phyloP scores from a whole-genome alignment of 805 yeast species.

The Sugiyamaella smithiae region DNA sequence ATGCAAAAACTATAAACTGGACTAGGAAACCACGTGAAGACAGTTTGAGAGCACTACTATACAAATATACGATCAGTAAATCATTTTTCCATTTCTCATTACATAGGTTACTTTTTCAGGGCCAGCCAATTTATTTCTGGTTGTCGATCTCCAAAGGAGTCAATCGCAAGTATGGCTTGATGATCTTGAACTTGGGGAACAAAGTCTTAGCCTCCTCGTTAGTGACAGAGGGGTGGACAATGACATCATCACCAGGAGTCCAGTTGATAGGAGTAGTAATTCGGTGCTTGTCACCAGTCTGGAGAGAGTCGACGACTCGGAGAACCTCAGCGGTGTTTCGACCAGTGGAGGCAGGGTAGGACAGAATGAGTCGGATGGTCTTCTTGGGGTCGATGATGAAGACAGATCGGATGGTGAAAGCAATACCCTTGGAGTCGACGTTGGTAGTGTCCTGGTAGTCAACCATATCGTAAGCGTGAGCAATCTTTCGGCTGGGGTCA shows the following conservation, averaged over 20 bases:
- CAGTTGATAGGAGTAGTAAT: slow-evolving; percentile 93
- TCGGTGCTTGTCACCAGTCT: slow-evolving; percentile 81
- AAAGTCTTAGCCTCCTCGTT: slow-evolving; percentile 80
- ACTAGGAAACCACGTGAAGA: no score
- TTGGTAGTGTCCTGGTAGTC: slow-evolving; percentile 83
- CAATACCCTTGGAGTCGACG: slow-evolving; percentile 67
- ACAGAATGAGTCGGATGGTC: slow-evolving; percentile 80
- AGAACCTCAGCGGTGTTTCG: slow-evolving; percentile 93
- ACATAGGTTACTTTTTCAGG: no score
- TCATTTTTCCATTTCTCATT: no score
- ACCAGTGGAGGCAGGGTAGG: slow-evolving; percentile 94
- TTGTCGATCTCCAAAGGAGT: slow-evolving; percentile 39
- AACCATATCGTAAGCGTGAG: slow-evolving; percentile 81
- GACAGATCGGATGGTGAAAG: slow-evolving; percentile 90
- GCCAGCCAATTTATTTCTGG: no score
- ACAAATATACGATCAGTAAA: no score
- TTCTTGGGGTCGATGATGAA: slow-evolving; percentile 89
- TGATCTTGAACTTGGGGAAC: slow-evolving; percentile 83
- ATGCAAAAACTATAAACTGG: no score
- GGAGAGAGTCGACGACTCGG: slow-evolving; percentile 88
- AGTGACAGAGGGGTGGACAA: slow-evolving; percentile 84
- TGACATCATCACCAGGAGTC: slow-evolving; percentile 88
- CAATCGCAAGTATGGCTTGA: slow-evolving; percentile 89
- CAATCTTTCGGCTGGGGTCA: slow-evolving; percentile 80
- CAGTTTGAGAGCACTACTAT: no score